Evolutionary conservation across 768 basidiomycete species (phyloP), one percentile per base, ranked within the genome.

Genomic region (Lactarius tabidus): DNA sequence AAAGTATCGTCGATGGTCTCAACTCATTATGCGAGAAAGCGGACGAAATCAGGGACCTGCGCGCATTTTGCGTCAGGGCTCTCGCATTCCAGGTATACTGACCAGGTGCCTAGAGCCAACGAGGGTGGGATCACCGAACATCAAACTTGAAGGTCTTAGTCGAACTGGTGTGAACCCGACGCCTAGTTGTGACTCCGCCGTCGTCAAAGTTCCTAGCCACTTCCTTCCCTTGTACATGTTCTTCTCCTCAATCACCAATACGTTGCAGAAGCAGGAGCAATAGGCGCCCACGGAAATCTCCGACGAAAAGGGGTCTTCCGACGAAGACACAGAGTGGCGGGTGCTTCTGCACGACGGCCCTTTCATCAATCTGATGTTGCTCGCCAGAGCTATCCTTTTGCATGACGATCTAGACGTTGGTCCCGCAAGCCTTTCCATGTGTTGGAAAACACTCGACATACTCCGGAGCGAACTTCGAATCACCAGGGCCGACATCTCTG

Each of bases 381-480:
- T 65, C 1, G 33, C 59, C 15, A 18, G 33, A 0, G 59, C 43
- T 33, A 18, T 65, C 9, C 59, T 29, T n/a, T 14, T 1, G 7
- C 1, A 23, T 17, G 54, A 20, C 6, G 9, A 33, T 33, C 8
- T 33, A 4, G 33, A 31, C 6, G 33, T 18, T 14, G 43, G 18
- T 14, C 35, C 33, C 0, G 31, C 17, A 2, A 38, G 1, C 36
- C 64, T 65, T 26, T 55, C 64, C 1, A n/a, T 65, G 35, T 65
- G 59, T 14, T 65, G 64, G 64, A 55, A 14, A 29, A 33, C 59
- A 15, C 59, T 65, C 54, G 54, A 65, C 35, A 29, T 45, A 10
- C 64, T 65, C 28, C 28, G 48, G 59, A 65, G 18, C 20, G 28
- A 31, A 14, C 54, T 65, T 8, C 18, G 23, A 14, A 48, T 60